Evolutionary conservation across 2,329 filamentous ascomycete species (phyloP).

Genomic region (Penicillium sp.): DNA sequence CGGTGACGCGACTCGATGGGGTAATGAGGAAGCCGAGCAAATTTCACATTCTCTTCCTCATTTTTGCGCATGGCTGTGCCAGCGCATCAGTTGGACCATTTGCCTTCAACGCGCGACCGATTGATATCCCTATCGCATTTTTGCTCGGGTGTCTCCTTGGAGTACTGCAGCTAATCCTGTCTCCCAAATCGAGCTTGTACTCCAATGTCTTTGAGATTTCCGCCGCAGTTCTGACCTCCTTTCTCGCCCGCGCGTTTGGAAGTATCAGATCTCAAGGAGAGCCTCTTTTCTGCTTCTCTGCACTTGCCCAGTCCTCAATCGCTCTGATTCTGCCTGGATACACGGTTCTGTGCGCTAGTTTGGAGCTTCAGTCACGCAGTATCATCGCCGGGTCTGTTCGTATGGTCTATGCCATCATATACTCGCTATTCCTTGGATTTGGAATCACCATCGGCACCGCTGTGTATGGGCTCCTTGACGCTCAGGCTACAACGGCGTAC

Average conservation of each 20-base stretch:
- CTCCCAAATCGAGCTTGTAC: slow-evolving; percentile 69
- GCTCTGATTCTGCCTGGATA: slow-evolving; percentile 73
- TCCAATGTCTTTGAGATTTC: slow-evolving; percentile 66
- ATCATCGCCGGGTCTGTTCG: slow-evolving; percentile 71
- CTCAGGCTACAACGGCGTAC: slow-evolving; percentile 52
- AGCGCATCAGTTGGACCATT: slow-evolving; percentile 77
- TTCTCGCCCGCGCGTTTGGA: slow-evolving; percentile 68
- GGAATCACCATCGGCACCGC: slow-evolving; percentile 69
- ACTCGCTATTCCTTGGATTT: slow-evolving; percentile 71
- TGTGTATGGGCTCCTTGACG: slow-evolving; percentile 64
- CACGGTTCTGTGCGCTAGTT: slow-evolving; percentile 59
- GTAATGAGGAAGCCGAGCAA: slow-evolving; percentile 62
- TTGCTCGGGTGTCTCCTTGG: slow-evolving; percentile 74
- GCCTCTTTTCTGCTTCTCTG: slow-evolving; percentile 68
- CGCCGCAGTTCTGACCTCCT: slow-evolving; percentile 66
- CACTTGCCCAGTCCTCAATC: slow-evolving; percentile 71
- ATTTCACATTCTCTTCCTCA: slow-evolving; percentile 54
- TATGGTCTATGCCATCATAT: slow-evolving; percentile 74
- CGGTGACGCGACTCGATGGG: slow-evolving; percentile 44
- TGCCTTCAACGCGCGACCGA: slow-evolving; percentile 72
- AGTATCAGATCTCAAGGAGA: slow-evolving; percentile 53
- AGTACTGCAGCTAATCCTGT: slow-evolving; percentile 71
- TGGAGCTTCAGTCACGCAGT: slow-evolving; percentile 69
- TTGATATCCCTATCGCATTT: slow-evolving; percentile 78
- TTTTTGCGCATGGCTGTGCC: slow-evolving; percentile 73